These are phyloP conservation scores for Monilinia fructigena DNA, from an alignment of 2,329 filamentous ascomycete species.

Conservation along the genomic window DNA sequence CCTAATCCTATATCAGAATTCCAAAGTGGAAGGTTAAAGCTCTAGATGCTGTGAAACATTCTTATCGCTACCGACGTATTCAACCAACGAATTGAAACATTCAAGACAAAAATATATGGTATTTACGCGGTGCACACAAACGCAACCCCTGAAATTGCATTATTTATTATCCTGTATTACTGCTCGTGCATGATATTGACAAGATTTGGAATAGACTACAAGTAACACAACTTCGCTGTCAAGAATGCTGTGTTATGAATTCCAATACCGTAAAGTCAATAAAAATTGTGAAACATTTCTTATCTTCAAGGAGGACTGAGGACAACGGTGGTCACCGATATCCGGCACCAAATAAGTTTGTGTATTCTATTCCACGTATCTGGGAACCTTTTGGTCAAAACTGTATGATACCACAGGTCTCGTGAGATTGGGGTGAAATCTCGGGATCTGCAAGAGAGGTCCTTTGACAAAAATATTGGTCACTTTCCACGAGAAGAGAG, in stretches of 20 bases:
- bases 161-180: constrained; percentile 5
- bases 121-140: neutral
- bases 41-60: constrained; percentile 8
- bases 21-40: constrained; percentile 6
- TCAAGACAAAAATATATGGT: neutral
- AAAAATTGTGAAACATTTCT: constrained; percentile 15
- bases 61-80: neutral
- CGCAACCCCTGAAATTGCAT: constrained; percentile 8
- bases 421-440: neutral
- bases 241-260: neutral
- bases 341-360: neutral
- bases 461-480: neutral
- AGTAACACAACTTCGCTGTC: constrained; percentile 4
- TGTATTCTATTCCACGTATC: neutral
- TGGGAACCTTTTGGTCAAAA: neutral
- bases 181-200: neutral
- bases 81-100: neutral
- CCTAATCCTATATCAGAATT: neutral
- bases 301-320: neutral
- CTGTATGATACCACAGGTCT: neutral
- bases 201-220: neutral
- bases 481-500: neutral
- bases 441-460: neutral
- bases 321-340: neutral
- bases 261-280: neutral